phyloP scores from a whole-genome alignment of 768 basidiomycete species.

The Asterophora parasitica region DNA sequence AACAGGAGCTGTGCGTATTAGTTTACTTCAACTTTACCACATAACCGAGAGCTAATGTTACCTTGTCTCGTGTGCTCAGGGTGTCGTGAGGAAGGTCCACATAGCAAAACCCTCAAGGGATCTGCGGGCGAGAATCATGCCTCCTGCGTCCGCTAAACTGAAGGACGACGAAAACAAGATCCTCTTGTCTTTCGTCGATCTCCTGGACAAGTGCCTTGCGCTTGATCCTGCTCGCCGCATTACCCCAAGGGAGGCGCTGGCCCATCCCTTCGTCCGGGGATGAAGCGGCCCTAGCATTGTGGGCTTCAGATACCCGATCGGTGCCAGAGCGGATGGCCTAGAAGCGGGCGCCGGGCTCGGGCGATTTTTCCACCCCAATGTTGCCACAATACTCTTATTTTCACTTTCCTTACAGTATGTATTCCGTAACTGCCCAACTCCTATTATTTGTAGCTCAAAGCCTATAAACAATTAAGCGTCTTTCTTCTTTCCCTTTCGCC shows the following conservation, averaged over 20 bases:
- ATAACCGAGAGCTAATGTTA: not conserved
- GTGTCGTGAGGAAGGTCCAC: constrained; percentile 75
- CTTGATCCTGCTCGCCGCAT: constrained; percentile 85
- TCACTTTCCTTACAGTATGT: constrained; percentile 5
- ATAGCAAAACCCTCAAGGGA: constrained; percentile 81
- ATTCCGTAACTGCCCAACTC: not conserved
- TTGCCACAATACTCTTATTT: not conserved
- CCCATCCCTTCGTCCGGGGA: constrained; percentile 79
- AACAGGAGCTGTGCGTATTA: constrained; percentile 68
- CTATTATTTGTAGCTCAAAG: not conserved
- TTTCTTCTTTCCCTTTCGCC: not conserved
- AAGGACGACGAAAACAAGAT: constrained; percentile 88
- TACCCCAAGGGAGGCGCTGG: constrained; percentile 84
- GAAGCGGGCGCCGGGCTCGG: not conserved
- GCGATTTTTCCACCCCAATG: not conserved
- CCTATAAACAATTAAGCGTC: not conserved
- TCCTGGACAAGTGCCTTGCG: constrained; percentile 85
- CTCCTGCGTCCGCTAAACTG: constrained; percentile 68
- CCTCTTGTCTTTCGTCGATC: constrained; percentile 75
- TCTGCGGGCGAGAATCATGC: constrained; percentile 77
- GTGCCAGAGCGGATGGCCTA: not conserved
- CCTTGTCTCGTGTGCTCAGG: constrained; percentile 39
- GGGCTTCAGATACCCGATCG: not conserved
- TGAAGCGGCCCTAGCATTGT: constrained; percentile 13
- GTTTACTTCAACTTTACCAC: constrained; percentile 3